These are phyloP conservation scores for Margaritispora aquatica DNA, from an alignment of 495 filamentous ascomycete genomes.

Conservation along the genomic window DNA sequence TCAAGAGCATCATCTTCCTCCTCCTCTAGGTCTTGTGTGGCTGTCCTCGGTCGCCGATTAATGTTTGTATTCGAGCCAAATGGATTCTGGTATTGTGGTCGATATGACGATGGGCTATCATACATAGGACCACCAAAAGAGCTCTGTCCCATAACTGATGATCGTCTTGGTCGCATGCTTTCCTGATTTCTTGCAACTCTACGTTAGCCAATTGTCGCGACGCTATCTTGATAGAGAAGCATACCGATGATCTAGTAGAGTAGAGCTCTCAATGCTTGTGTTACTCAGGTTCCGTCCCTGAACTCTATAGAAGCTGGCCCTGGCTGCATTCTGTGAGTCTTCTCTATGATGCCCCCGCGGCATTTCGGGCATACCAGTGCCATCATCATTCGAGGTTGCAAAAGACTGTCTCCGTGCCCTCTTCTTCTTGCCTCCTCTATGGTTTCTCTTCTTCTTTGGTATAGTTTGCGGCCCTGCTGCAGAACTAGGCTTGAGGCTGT, in stretches of 20 bases:
- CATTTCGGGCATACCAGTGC: constrained; percentile 28
- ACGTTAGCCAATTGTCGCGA: constrained; percentile 1
- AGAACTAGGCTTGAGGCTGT: constrained; percentile 10
- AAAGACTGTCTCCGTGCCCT: constrained; percentile 59
- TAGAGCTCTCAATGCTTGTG: constrained; percentile 77
- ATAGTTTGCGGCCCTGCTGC: constrained; percentile 2
- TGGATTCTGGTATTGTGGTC: constrained; percentile 29
- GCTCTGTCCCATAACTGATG: constrained; percentile 36
- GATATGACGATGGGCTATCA: constrained; percentile 27
- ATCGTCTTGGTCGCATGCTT: constrained; percentile 60
- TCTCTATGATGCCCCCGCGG: constrained; percentile 27
- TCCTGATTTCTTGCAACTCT: constrained; percentile 55
- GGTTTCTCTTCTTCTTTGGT: constrained; percentile 40
- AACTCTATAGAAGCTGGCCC: constrained; percentile 50
- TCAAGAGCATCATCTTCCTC: constrained; percentile 36
- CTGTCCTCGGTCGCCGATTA: constrained; percentile 10
- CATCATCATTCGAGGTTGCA: constrained; percentile 42
- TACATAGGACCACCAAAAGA: constrained; percentile 28
- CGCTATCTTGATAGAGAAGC: background rate
- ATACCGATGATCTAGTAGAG: constrained; percentile 74
- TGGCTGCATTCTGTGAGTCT: constrained; percentile 24
- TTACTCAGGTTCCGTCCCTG: constrained; percentile 56
- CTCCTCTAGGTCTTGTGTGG: constrained; percentile 31
- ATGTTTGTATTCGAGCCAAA: constrained; percentile 25
- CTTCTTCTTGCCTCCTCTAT: constrained; percentile 51